These are phyloP conservation scores for Margaritispora aquatica DNA, from an alignment of 495 filamentous ascomycete genomes.

Conservation along the genomic window DNA sequence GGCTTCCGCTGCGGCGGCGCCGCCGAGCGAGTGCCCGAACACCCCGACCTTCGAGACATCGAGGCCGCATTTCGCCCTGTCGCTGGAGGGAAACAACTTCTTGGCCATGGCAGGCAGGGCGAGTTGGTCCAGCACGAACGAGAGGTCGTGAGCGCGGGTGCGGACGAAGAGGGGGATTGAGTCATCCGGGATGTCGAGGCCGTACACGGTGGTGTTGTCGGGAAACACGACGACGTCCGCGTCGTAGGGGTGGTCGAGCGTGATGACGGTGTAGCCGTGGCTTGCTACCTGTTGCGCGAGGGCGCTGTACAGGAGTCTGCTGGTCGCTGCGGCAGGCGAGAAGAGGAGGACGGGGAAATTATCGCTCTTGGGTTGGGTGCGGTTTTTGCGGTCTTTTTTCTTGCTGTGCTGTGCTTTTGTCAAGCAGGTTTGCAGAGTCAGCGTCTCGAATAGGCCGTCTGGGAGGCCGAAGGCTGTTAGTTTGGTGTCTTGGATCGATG, in stretches of 20 bases:
- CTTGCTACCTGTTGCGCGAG: slow-evolving; percentile 40
- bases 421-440: slow-evolving; percentile 7
- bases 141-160: slow-evolving; percentile 30
- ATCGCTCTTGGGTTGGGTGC: not conserved
- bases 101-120: slow-evolving; percentile 13
- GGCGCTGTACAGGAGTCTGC: slow-evolving; percentile 37
- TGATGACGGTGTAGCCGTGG: slow-evolving; percentile 39
- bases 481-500: slow-evolving; percentile 4
- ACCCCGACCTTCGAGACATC: slow-evolving; percentile 29
- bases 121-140: slow-evolving; percentile 32
- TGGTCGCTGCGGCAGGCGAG: slow-evolving; percentile 28
- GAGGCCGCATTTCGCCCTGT: slow-evolving; percentile 12
- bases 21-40: slow-evolving; percentile 50
- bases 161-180: slow-evolving; percentile 12
- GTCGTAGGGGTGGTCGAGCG: slow-evolving; percentile 47
- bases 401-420: not conserved
- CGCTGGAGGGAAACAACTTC: slow-evolving; percentile 12
- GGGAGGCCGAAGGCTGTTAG: slow-evolving; percentile 6
- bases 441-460: slow-evolving; percentile 2
- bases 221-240: slow-evolving; percentile 40
- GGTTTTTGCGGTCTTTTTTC: not conserved
- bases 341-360: slow-evolving; percentile 32
- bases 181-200: slow-evolving; percentile 1
- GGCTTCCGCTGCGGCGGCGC: slow-evolving; percentile 39
- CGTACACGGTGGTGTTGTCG: slow-evolving; percentile 22